Percentiles rank a stretch among this genome's conserved stretches.
Evolutionary conservation across 2,329 filamentous ascomycete species (phyloP).

Genomic region (Colletotrichum trifolii): DNA sequence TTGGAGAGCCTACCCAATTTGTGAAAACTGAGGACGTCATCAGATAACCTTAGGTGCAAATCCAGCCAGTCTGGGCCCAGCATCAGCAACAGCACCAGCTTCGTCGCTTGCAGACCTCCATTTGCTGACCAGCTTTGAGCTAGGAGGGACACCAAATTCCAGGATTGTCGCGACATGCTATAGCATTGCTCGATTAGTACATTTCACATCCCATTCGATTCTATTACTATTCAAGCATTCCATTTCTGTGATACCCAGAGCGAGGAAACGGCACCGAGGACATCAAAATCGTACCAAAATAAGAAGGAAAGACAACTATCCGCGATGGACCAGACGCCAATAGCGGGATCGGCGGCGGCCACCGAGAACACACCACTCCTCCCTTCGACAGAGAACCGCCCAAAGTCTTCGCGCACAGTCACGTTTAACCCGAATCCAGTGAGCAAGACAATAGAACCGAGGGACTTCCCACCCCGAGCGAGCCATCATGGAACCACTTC

Average conservation of each 20-base stretch:
- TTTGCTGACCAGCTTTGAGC: constrained; percentile 21
- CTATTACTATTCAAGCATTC: constrained; percentile 4
- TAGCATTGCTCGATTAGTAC: constrained; percentile 8
- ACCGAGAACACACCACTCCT: constrained; percentile 51
- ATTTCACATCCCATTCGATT: constrained; percentile 3
- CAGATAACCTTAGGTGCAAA: constrained; percentile 31
- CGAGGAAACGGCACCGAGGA: neutral
- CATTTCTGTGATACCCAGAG: constrained; percentile 29
- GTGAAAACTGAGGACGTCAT: constrained; percentile 37
- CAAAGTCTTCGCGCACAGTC: constrained; percentile 70
- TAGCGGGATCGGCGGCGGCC: constrained; percentile 29
- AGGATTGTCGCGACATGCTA: constrained; percentile 28
- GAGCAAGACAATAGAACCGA: constrained; percentile 69
- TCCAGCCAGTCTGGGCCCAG: constrained; percentile 30
- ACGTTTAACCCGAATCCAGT: constrained; percentile 81
- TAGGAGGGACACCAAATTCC: constrained; percentile 7
- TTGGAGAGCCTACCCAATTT: constrained; percentile 21
- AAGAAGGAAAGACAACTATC: constrained; percentile 5
- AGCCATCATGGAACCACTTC: constrained; percentile 45
- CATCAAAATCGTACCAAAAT: neutral
- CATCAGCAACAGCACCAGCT: neutral
- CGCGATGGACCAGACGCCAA: constrained; percentile 37
- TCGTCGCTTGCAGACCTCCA: constrained; percentile 30
- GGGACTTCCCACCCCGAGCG: constrained; percentile 44
- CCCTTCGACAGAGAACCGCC: constrained; percentile 47